A percentile compares a stretch with the other conserved stretches of the same genome.
Conservation (phyloP, 2,329 filamentous ascomycete species). For the Ophiocordyceps robertsii region DNA sequence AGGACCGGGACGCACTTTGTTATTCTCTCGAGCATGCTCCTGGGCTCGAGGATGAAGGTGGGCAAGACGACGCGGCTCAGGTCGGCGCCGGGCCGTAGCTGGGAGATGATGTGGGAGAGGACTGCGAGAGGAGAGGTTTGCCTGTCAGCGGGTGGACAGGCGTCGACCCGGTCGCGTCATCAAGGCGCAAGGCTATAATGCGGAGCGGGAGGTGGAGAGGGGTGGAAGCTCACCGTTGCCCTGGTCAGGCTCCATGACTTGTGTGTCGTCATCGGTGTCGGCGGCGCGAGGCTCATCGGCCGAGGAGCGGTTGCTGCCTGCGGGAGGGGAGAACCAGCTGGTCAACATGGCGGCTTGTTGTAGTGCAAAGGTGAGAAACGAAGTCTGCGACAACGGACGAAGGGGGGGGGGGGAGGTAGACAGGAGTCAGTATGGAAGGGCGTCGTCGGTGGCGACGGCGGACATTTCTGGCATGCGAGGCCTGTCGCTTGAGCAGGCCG, state of each 20-base stretch:
- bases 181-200: background rate
- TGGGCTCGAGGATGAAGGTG: constrained; percentile 94
- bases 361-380: background rate
- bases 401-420: background rate
- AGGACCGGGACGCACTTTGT: constrained; percentile 58
- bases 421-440: background rate
- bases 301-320: constrained; percentile 40
- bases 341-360: constrained; percentile 23
- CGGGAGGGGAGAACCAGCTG: constrained; percentile 24
- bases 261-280: constrained; percentile 54
- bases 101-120: constrained; percentile 91
- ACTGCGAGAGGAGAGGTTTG: constrained; percentile 36
- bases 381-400: background rate
- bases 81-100: constrained; percentile 88
- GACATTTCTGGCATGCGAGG: background rate
- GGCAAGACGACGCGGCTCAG: constrained; percentile 87
- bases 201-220: background rate
- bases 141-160: background rate
- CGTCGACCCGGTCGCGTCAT: background rate
- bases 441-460: background rate
- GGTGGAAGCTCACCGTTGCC: constrained; percentile 60
- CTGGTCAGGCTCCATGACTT: constrained; percentile 79
- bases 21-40: constrained; percentile 96
- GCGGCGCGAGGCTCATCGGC: constrained; percentile 37
- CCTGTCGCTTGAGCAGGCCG: too few species aligned